A percentile compares a stretch with the other conserved stretches of the same genome.
phyloP scores from a whole-genome alignment of 768 basidiomycete species.

The Tylopilus felleus region DNA sequence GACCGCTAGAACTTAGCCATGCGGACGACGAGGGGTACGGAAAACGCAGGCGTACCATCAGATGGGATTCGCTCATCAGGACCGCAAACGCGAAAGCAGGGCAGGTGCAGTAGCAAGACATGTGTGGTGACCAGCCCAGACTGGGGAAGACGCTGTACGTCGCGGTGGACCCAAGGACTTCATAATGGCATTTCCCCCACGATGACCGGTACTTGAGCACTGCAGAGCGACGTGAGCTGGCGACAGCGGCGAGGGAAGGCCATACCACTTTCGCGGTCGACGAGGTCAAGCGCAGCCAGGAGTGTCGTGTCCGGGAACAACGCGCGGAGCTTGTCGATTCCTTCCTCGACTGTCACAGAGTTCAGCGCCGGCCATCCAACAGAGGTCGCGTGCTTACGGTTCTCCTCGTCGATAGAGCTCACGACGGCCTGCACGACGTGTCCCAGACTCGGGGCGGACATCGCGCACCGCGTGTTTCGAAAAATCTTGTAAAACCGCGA shows the following conservation, averaged over 20 bases:
- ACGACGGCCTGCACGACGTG: slow-evolving; percentile 33
- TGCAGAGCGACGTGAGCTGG: slow-evolving; percentile 22
- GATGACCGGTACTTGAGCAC: slow-evolving; percentile 60
- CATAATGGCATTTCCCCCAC: slow-evolving; percentile 58
- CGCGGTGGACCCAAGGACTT: slow-evolving; percentile 64
- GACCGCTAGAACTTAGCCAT: slow-evolving; percentile 1
- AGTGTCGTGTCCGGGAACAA: slow-evolving; percentile 63
- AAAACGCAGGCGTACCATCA: slow-evolving; percentile 48
- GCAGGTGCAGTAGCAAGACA: slow-evolving; percentile 66
- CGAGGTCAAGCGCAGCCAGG: slow-evolving; percentile 70
- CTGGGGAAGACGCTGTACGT: slow-evolving; percentile 56
- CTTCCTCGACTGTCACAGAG: slow-evolving; percentile 43
- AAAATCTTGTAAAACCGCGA: neutral
- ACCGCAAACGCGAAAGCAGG: slow-evolving; percentile 69
- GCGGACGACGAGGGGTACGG: neutral
- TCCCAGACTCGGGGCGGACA: slow-evolving; percentile 20
- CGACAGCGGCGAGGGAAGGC: neutral
- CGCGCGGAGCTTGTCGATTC: slow-evolving; percentile 50
- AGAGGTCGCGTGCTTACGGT: slow-evolving; percentile 25
- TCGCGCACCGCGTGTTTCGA: neutral
- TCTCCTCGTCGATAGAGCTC: slow-evolving; percentile 31
- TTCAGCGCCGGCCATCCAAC: neutral
- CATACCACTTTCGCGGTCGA: slow-evolving; percentile 68
- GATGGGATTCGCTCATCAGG: slow-evolving; percentile 53
- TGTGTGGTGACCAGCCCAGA: slow-evolving; percentile 40